Evolutionary conservation across 1,284 basidiomycete genomes (phyloP).

Genomic region (Dichomitus squalens): DNA sequence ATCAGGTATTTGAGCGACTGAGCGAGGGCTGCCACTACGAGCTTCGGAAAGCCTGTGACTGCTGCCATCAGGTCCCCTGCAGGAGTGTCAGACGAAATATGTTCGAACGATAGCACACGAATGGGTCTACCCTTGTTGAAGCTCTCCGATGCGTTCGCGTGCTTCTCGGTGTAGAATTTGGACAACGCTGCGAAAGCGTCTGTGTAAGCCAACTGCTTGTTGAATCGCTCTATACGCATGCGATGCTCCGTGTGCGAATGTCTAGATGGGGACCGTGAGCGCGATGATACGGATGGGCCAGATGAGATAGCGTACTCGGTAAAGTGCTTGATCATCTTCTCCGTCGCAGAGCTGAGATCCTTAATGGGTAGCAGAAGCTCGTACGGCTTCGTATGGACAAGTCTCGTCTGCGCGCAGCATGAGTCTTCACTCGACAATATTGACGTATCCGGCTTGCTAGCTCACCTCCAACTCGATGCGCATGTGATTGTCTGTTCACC

Average conservation of each 20-base stretch:
- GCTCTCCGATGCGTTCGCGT: constrained; percentile 44
- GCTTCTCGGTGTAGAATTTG: constrained; percentile 68
- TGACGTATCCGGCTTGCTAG: background rate
- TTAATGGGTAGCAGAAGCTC: constrained; percentile 75
- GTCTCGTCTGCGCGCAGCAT: constrained; percentile 59
- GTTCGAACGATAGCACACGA: background rate
- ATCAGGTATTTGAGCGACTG: constrained; percentile 79
- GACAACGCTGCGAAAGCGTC: constrained; percentile 77
- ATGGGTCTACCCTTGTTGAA: constrained; percentile 48
- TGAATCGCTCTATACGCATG: constrained; percentile 67
- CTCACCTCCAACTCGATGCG: constrained; percentile 84
- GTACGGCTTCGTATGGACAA: constrained; percentile 82
- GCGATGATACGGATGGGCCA: background rate
- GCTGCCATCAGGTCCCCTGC: constrained; percentile 54
- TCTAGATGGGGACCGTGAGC: constrained; percentile 32
- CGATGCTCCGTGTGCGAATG: constrained; percentile 48
- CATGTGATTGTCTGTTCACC: constrained; percentile 68
- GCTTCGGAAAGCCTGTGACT: constrained; percentile 74
- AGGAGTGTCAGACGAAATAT: background rate
- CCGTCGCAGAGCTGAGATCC: constrained; percentile 72
- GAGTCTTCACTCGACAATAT: background rate
- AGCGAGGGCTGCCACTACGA: constrained; percentile 76
- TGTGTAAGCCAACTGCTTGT: constrained; percentile 59
- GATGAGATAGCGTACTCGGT: constrained; percentile 45
- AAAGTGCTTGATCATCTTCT: constrained; percentile 78